Evolutionary conservation across 2,329 filamentous ascomycete genomes (phyloP).

Genomic region (Arthrobotrys iridis): DNA sequence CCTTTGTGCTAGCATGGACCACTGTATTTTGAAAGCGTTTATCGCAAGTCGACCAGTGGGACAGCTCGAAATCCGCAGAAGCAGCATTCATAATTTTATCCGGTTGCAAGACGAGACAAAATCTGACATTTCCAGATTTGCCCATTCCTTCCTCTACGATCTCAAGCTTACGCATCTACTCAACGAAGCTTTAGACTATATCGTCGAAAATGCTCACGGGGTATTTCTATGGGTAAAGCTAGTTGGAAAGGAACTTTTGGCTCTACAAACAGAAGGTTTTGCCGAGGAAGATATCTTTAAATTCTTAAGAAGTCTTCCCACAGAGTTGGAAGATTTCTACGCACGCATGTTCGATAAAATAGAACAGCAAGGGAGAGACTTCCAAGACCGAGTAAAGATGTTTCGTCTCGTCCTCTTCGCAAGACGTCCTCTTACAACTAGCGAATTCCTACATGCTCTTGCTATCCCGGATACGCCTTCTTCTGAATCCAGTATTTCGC

Average conservation of each 20-base stretch:
- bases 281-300: neutral
- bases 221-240: slow-evolving; percentile 13
- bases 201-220: neutral
- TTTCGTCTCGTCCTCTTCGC: neutral
- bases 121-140: neutral
- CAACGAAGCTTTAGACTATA: neutral
- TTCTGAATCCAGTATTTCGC: neutral
- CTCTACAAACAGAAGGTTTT: neutral
- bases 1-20: neutral
- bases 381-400: neutral
- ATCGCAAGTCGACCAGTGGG: slow-evolving; percentile 2
- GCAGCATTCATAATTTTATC: neutral
- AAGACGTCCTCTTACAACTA: neutral
- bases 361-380: neutral
- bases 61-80: slow-evolving; percentile 6
- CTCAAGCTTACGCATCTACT: neutral
- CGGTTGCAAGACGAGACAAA: neutral
- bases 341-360: neutral
- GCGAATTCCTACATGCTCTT: neutral
- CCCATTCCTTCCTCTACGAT: neutral
- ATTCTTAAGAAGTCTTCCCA: neutral
- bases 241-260: neutral
- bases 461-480: neutral
- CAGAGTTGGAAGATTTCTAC: slow-evolving; percentile 4
- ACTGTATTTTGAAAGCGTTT: neutral